Evolutionary conservation across 495 filamentous ascomycete genomes (phyloP), one percentile per base, ranked within the genome.

Genomic region (Penicillium nucicola): DNA sequence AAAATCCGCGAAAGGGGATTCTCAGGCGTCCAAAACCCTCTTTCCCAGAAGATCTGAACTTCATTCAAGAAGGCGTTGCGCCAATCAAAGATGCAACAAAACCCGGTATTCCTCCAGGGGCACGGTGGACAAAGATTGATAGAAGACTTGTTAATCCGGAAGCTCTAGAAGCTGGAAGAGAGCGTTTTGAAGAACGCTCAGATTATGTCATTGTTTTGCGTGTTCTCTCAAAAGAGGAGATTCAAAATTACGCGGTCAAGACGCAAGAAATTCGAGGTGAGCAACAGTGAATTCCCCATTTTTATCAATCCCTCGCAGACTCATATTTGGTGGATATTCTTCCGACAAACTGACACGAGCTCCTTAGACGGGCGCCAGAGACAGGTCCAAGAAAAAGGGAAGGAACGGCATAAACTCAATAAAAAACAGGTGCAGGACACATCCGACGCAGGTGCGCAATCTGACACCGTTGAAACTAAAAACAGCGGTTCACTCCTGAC

Each of bases 121-220:
- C 90, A 4, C 78, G 88, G 36, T 95, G 90, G 90, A 95, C 90
- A 33, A 95, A 92, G 75, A 88, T 95, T 61, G 86, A 84, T 65
- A 80, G 89, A 19, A 79, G 84, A 43, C 76, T 92, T 42, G 89
- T 95, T 57, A 95, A 90, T 56, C 89, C 89, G 0, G 85, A 84
- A 47, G 89, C 90, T 0, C 70, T 95, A 42, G 82, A 85, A 50
- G 76, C 83, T 11, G 87, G 82, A 1, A 84, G 88, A 56, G 89
- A 93, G 69, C 81, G 89, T 18, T 95, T 82, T 56, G 89, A 92
- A 58, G 84, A 91, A 57, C 78, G 88, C 34, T 73, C 86, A 41
- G 88, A 92, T 38, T 89, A 87, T 64, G 87, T 95, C 28, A 92
- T 95, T 67, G 89, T 93, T 4, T 68, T 93, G 48, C 73, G 89